Percentiles rank a stretch among this genome's conserved stretches.
These are phyloP conservation scores for Rosa multiflora DNA, from an alignment of 306 rosid genomes.

Conservation along the genomic window DNA sequence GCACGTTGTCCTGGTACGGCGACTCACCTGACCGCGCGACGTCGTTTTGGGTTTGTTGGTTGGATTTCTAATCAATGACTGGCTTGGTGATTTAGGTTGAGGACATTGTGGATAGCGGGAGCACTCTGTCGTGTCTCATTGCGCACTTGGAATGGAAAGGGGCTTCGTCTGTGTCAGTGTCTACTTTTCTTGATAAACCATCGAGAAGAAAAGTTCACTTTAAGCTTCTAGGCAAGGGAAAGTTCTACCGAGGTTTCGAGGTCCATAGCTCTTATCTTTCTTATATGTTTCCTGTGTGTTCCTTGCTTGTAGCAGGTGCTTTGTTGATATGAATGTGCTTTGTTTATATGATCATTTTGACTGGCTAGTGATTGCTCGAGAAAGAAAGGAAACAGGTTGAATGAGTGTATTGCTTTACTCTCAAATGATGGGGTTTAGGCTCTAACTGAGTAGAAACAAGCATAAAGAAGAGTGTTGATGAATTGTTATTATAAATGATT, in stretches of 20 bases:
- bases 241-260: slow-evolving; percentile 77
- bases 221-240: slow-evolving; percentile 56
- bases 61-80: not conserved
- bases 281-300: not conserved
- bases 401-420: not conserved
- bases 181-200: slow-evolving; percentile 88
- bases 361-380: not conserved
- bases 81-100: slow-evolving; percentile 51
- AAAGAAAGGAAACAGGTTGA: not conserved
- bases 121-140: slow-evolving; percentile 51
- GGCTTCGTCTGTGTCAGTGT: slow-evolving; percentile 76
- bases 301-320: not conserved
- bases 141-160: slow-evolving; percentile 65
- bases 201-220: slow-evolving; percentile 61
- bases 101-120: slow-evolving; percentile 85
- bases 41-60: no score
- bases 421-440: not conserved
- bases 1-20: slow-evolving; percentile 74
- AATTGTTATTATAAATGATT: not conserved
- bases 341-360: not conserved
- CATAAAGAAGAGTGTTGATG: not conserved
- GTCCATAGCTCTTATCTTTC: slow-evolving; percentile 25
- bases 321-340: not conserved
- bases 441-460: no score
- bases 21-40: not conserved